These are phyloP conservation scores for Ophioceras dolichostomum DNA, from an alignment of 2,329 filamentous ascomycete genomes.

Conservation along the genomic window DNA sequence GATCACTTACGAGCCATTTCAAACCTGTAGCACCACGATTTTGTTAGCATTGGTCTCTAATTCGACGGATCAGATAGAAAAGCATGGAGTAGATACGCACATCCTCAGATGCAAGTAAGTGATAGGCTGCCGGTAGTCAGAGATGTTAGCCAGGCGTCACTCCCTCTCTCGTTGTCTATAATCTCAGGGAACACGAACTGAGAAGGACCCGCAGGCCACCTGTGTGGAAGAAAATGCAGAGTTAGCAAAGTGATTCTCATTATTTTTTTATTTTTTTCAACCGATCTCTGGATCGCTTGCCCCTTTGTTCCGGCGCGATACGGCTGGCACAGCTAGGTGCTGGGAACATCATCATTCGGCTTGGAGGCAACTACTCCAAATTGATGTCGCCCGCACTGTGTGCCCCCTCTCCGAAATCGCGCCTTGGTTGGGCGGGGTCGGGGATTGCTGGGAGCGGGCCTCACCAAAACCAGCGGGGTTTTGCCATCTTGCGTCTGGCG, in stretches of 20 bases:
- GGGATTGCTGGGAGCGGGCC: background rate
- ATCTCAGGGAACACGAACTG: background rate
- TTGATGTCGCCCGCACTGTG: too few species aligned
- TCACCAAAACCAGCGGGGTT: slow-evolving; percentile 3
- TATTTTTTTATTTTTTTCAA: too few species aligned
- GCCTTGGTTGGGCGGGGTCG: background rate
- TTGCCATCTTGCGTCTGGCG: slow-evolving; percentile 3
- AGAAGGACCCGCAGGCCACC: slow-evolving; percentile 3
- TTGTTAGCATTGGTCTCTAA: background rate
- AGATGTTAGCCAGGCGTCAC: too few species aligned
- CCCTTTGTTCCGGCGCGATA: too few species aligned
- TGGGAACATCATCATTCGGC: too few species aligned
- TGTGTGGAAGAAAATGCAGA: background rate
- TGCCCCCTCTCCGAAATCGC: slow-evolving; percentile 1
- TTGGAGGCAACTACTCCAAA: too few species aligned
- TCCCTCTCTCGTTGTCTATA: too few species aligned
- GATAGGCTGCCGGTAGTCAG: too few species aligned
- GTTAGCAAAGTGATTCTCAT: background rate
- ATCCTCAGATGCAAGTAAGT: slow-evolving; percentile 2
- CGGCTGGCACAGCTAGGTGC: too few species aligned
- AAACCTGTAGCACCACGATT: background rate
- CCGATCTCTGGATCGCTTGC: too few species aligned
- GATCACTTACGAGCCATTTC: slow-evolving; percentile 3
- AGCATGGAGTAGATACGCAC: background rate
- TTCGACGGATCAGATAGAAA: background rate